Conservation (phyloP, 805 yeast species). For the Saturnispora dispora region DNA sequence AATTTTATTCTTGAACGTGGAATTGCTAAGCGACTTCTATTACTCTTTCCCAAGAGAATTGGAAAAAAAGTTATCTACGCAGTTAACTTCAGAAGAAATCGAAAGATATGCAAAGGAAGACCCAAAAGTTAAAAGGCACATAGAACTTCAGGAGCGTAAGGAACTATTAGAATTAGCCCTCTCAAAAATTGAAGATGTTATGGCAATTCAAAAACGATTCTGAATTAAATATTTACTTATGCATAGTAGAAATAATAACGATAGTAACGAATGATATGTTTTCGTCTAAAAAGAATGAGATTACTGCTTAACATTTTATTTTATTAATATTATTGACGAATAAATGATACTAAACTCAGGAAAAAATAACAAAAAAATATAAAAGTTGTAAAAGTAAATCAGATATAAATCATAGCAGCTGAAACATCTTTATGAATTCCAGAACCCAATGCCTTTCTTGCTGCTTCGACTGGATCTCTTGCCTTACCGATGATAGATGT, state of each 20-base stretch:
- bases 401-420: conserved; percentile 17
- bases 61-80: conserved; percentile 60
- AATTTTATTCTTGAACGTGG: conserved; percentile 86
- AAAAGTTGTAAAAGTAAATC: not conserved
- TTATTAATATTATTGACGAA: no score
- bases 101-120: conserved; percentile 92
- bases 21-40: conserved; percentile 86
- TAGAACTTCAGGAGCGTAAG: conserved; percentile 88
- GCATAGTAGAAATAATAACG: not conserved
- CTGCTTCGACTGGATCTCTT: conserved; percentile 14
- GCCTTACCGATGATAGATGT: conserved; percentile 7
- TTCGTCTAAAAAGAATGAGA: not conserved
- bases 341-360: not conserved
- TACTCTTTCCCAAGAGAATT: conserved; percentile 93
- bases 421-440: conserved; percentile 18
- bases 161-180: conserved; percentile 79
- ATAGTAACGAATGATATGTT: not conserved
- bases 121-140: conserved; percentile 80
- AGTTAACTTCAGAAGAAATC: conserved; percentile 63
- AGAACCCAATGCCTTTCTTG: conserved; percentile 12
- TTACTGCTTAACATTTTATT: no score
- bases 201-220: conserved; percentile 46
- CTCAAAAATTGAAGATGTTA: conserved; percentile 75
- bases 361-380: not conserved
- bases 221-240: not conserved